phyloP scores from a whole-genome alignment of 1,139 yeast species.

The Zygoascus sp. region DNA sequence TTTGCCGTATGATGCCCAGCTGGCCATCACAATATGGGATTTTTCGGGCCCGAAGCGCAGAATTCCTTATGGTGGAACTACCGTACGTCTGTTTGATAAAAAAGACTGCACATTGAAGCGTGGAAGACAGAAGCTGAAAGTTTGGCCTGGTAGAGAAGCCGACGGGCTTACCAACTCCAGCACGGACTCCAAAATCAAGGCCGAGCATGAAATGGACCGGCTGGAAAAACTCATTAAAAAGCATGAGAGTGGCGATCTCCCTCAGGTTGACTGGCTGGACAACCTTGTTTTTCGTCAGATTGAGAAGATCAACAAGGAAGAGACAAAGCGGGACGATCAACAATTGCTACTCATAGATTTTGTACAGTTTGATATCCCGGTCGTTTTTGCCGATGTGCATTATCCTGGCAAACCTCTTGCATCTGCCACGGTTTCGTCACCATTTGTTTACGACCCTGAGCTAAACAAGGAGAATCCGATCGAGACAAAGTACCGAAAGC shows the following conservation, averaged over 20 bases:
- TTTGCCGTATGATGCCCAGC: conserved; percentile 55
- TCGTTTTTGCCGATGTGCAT: conserved; percentile 65
- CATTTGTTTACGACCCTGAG: conserved; percentile 59
- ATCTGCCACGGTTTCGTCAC: conserved; percentile 19
- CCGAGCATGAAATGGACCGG: conserved; percentile 34
- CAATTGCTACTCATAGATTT: conserved; percentile 63
- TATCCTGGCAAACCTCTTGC: conserved; percentile 30
- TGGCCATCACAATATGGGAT: conserved; percentile 65
- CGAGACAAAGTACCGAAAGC: conserved; percentile 75
- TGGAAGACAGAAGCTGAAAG: conserved; percentile 52
- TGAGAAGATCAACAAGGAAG: conserved; percentile 40
- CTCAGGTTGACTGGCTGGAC: conserved; percentile 72
- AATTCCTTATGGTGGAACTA: conserved; percentile 55
- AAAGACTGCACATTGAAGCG: conserved; percentile 47
- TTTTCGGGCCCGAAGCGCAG: conserved; percentile 49
- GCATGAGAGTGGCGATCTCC: conserved; percentile 65
- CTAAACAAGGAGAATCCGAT: conserved; percentile 69
- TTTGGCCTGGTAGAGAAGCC: conserved; percentile 37
- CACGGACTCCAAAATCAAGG: conserved; percentile 31
- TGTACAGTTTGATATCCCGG: conserved; percentile 73
- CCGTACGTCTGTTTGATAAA: conserved; percentile 53
- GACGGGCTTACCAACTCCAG: conserved; percentile 32
- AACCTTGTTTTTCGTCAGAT: conserved; percentile 56
- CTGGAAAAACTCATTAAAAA: conserved; percentile 55
- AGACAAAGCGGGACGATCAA: conserved; percentile 23